Base-by-base conservation (phyloP, 306 rosid genomes). In the Biancaea sappan region DNA sequence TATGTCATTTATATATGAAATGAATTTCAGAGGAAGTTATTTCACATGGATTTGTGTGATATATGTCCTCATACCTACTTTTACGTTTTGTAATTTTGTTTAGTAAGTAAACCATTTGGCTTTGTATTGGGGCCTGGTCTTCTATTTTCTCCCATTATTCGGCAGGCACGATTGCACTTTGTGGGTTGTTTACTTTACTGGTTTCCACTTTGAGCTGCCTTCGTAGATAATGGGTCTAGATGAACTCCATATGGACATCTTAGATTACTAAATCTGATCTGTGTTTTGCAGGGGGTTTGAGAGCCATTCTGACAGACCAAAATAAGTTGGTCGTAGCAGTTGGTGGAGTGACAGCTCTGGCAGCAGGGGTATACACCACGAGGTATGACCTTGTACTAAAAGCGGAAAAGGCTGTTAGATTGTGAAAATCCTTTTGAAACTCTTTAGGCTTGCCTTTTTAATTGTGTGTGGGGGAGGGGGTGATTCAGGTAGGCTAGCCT, bases 331-430 rank as follows among this genome's bases (percentile, higher is more conserved):
- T 94, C 54, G 98, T 92, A 28, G 95, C 93, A 69, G 99, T 95
- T 67, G 99, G 98, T 78, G 98, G 99, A 79, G 85, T 90, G 78
- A 95, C 98, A 56, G 98, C 99, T 78, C 80, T 92, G 48, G 99
- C 99, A 40, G 99, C 99, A 9, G 99, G 99, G 10, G 73, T 95
- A 69, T 95, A 95, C 84, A 92, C 99, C 56, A 95, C 99, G 16
- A 95, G 99, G 99, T 95, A 78, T 80, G 43, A 15, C 35, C 65
- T 46, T 46, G 12, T 71, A 62, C 12, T 47, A 9, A 47, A 65
- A 72, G 51, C 29, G 41, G 40, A 44, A 38, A 58, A 8, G 26
- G 71, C 66, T 21, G 4, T 9, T 58, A 28, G 37, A n/a, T 72
- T 18, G 37, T 54, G 26, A 14, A 48, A 77, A 1, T 2, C 8